Evolutionary conservation across 2,329 filamentous ascomycete genomes (phyloP).

Genomic region (Colletotrichum sp.): DNA sequence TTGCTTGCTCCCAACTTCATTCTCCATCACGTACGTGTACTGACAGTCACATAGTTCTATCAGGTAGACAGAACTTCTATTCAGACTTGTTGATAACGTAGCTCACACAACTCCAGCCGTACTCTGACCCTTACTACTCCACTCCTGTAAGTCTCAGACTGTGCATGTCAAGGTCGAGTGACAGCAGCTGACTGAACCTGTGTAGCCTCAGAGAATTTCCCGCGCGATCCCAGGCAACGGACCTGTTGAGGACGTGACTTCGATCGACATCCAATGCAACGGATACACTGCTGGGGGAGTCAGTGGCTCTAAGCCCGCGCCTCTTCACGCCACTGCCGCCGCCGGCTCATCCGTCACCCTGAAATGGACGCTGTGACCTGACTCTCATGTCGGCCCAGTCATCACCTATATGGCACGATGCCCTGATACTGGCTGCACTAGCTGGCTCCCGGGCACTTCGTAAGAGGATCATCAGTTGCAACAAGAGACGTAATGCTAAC

Average conservation of each 20-base stretch:
- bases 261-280: slow-evolving; percentile 61
- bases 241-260: slow-evolving; percentile 57
- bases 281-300: slow-evolving; percentile 54
- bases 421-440: slow-evolving; percentile 54
- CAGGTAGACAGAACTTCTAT: slow-evolving; percentile 25
- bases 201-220: slow-evolving; percentile 43
- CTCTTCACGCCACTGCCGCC: slow-evolving; percentile 56
- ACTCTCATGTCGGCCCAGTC: slow-evolving; percentile 56
- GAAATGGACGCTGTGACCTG: slow-evolving; percentile 58
- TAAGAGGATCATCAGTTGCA: slow-evolving; percentile 29
- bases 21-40: background rate
- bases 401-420: slow-evolving; percentile 67
- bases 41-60: slow-evolving; percentile 31
- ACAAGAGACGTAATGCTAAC: slow-evolving; percentile 5
- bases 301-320: slow-evolving; percentile 53
- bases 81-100: background rate
- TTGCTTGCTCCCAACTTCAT: background rate
- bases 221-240: slow-evolving; percentile 63
- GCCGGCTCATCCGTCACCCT: slow-evolving; percentile 60
- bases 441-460: slow-evolving; percentile 46
- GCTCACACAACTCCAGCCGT: slow-evolving; percentile 18
- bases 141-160: background rate
- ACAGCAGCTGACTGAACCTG: background rate
- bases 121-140: slow-evolving; percentile 23
- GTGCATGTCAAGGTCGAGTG: background rate